Evolutionary conservation across 495 filamentous ascomycete species (phyloP), one percentile per base, ranked within the genome.

Genomic region (Tetracladium setigerum): DNA sequence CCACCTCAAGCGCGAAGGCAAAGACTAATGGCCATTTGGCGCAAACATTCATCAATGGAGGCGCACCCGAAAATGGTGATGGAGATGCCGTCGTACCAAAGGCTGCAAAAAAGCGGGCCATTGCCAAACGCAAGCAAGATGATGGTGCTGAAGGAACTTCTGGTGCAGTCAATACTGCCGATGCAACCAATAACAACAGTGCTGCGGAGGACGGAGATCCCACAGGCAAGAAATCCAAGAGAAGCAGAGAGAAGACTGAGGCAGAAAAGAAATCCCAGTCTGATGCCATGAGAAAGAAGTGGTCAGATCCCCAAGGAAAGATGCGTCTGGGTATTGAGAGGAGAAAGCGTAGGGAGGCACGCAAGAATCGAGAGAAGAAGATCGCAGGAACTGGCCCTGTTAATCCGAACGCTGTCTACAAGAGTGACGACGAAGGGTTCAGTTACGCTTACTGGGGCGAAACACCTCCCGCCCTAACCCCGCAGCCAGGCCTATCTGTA

Each of bases 101-200:
- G 15, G n/a, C n/a, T n/a, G n/a, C n/a, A n/a, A n/a, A n/a, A n/a
- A n/a, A n/a, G n/a, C n/a, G n/a, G n/a, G n/a, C n/a, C n/a, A n/a
- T n/a, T n/a, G n/a, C n/a, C n/a, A n/a, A n/a, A n/a, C 24, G 46
- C n/a, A 49, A 44, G 46, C 30, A 36, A 41, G 30, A 9, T 41
- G 38, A 18, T 41, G 27, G 12, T 19, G 27, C 27, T 4, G 38
- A 15, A 9, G 38, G n/a, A n/a, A n/a, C n/a, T n/a, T 41, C 15
- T 15, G n/a, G 7, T 19, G 15, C 44, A 27, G 30, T 34, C 14
- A n/a, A 15, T 5, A 16, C 33, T 2, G 44, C 36, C 2, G 36
- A 32, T 11, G 27, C 38, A 17, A 46, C 38, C 15, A 19, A 35
- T 5, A 34, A 37, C 4, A 34, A 12, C 14, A 11, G 6, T n/a